Evolutionary conservation across 2,329 filamentous ascomycete species (phyloP).

Genomic region (Ploettnerulaceae sp.): DNA sequence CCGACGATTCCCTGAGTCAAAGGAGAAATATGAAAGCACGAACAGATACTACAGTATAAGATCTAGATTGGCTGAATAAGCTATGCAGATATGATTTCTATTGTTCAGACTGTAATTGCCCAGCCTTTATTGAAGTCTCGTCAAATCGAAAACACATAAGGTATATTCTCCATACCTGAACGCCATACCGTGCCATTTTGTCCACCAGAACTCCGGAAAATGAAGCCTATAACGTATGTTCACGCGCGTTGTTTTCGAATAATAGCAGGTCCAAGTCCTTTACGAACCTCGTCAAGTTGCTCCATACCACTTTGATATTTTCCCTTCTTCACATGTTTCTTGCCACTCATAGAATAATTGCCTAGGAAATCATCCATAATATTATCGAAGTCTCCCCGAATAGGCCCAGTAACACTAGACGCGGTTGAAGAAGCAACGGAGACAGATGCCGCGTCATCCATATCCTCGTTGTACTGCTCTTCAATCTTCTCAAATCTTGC

Average conservation of each 20-base stretch:
- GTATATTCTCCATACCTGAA: constrained; percentile 9
- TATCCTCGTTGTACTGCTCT: constrained; percentile 66
- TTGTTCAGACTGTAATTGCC: too few species aligned
- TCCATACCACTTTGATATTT: constrained; percentile 76
- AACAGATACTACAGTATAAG: too few species aligned
- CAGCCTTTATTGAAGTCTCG: background rate
- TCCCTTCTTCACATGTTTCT: constrained; percentile 73
- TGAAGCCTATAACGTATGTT: background rate
- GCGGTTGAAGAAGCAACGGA: constrained; percentile 60
- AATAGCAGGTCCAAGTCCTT: constrained; percentile 71
- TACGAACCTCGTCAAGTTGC: constrained; percentile 86
- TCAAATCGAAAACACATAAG: background rate
- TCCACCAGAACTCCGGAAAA: constrained; percentile 11
- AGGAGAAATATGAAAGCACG: too few species aligned
- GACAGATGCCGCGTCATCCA: constrained; percentile 56
- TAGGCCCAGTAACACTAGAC: constrained; percentile 62
- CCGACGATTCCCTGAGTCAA: too few species aligned
- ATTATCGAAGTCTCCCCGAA: constrained; percentile 75
- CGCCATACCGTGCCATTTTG: constrained; percentile 14
- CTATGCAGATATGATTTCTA: too few species aligned
- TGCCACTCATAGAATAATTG: constrained; percentile 64
- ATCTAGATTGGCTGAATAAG: too few species aligned
- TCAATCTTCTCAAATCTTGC: constrained; percentile 89
- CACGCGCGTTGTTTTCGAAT: constrained; percentile 38
- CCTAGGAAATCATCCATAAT: constrained; percentile 93